phyloP scores from a whole-genome alignment of 1,139 yeast species.

The Nematodospora anomalae region DNA sequence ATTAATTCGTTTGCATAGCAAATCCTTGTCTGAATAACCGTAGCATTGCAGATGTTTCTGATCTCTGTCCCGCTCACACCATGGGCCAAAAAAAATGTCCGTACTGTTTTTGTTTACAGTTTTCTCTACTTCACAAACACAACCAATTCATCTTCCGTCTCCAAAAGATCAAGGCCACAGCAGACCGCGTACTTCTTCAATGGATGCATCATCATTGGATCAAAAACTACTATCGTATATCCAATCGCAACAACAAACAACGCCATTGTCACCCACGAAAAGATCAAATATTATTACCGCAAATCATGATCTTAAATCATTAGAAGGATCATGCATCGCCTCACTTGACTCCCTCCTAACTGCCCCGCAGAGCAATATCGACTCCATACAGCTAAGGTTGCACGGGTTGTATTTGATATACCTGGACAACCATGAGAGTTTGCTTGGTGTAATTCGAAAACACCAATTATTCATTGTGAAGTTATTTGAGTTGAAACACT shows the following conservation, averaged over 20 bases:
- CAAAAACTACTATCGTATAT: conserved; percentile 12
- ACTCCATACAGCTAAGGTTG: conserved; percentile 19
- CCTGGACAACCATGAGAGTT: conserved; percentile 6
- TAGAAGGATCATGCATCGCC: conserved; percentile 12
- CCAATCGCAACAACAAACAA: conserved; percentile 9
- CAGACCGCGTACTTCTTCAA: conserved; percentile 3
- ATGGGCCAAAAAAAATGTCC: too few relatives aligned
- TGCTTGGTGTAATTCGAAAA: conserved; percentile 19
- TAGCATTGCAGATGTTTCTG: too few relatives aligned
- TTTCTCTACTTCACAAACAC: background rate
- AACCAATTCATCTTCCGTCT: too few relatives aligned
- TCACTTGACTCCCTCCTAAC: conserved; percentile 7
- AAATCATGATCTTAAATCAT: conserved; percentile 13
- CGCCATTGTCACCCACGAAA: conserved; percentile 14
- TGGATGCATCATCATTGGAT: conserved; percentile 8
- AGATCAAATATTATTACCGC: conserved; percentile 13
- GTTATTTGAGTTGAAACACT: conserved; percentile 25
- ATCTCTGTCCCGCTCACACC: too few relatives aligned
- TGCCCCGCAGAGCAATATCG: conserved; percentile 8
- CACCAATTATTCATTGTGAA: conserved; percentile 34
- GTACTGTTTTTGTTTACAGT: conserved; percentile 1
- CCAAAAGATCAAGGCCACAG: background rate
- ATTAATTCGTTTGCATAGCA: too few relatives aligned
- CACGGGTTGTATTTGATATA: conserved; percentile 11
- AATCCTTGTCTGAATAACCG: too few relatives aligned